These are phyloP conservation scores for Articulospora tetracladia DNA, from an alignment of 495 filamentous ascomycete species.

Conservation along the genomic window DNA sequence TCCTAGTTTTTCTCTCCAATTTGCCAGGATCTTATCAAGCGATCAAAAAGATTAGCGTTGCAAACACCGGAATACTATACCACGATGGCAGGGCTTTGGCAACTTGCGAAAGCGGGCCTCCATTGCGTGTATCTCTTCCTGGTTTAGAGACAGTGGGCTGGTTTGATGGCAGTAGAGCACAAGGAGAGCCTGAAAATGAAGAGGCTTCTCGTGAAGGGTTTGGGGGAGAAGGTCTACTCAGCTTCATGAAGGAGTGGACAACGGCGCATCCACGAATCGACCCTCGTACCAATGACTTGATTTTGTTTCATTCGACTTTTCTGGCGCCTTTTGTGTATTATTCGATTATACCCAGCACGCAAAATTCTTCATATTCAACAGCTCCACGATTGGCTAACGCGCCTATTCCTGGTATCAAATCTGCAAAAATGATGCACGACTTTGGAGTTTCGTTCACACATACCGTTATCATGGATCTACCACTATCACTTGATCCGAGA, in stretches of 20 bases:
- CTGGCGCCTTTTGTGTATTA: slow-evolving; percentile 61
- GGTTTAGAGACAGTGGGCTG: slow-evolving; percentile 60
- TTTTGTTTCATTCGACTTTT: slow-evolving; percentile 60
- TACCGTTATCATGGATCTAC: slow-evolving; percentile 64
- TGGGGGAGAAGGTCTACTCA: slow-evolving; percentile 45
- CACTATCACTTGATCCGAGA: slow-evolving; percentile 56
- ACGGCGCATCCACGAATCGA: slow-evolving; percentile 66
- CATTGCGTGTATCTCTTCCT: slow-evolving; percentile 57
- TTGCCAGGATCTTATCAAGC: slow-evolving; percentile 46
- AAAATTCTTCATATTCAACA: slow-evolving; percentile 12
- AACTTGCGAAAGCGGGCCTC: slow-evolving; percentile 64
- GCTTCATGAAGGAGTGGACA: slow-evolving; percentile 63
- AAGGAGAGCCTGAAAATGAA: slow-evolving; percentile 37
- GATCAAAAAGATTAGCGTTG: slow-evolving; percentile 60
- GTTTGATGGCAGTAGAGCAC: slow-evolving; percentile 52
- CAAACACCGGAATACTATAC: slow-evolving; percentile 58
- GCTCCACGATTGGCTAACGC: slow-evolving; percentile 35
- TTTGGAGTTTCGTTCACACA: slow-evolving; percentile 58
- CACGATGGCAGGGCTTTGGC: slow-evolving; percentile 64
- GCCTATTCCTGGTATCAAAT: slow-evolving; percentile 49
- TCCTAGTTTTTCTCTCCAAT: slow-evolving; percentile 49
- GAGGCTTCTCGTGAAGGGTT: slow-evolving; percentile 30
- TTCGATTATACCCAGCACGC: slow-evolving; percentile 46
- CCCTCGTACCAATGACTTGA: slow-evolving; percentile 52
- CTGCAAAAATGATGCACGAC: slow-evolving; percentile 68